Evolutionary conservation across 169 alveolate genomes (phyloP), one percentile per base, ranked within the genome.

Genomic region (Plasmodium fragile): DNA sequence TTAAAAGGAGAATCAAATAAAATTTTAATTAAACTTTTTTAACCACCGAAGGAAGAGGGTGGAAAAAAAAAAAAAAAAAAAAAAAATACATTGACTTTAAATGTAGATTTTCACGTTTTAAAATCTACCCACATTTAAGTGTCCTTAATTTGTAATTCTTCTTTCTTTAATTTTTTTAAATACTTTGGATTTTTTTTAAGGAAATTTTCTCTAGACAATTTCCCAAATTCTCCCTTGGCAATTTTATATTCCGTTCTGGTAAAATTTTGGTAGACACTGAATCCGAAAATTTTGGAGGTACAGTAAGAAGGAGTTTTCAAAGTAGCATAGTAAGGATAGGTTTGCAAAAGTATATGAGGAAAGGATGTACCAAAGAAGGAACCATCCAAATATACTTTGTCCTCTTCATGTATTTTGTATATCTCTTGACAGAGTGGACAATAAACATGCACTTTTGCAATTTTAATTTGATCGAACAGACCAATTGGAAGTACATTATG

Each of bases 341-440:
- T 92, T 92, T 97, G 97, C 81, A 97, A 79, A 65, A 99, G 97
- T 25, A 98, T 93, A 53, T 97, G 99, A 10, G 99, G 99, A 85
- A 98, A 98, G 28, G 99, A 96, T 43, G 98, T 96, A 2, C 99
- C 99, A 92, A 99, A 98, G 92, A 97, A 98, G 34, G 99, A 98
- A 36, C 99, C 99, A 96, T 99, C 99, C 45, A 98, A 95, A 95
- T 98, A 98, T 6, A 98, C 97, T 89, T 96, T 95, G 3, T 93
- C 96, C 92, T 96, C 97, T 3, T 96, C 95, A 79, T 92, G 96
- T 73, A 95, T 77, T 32, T 93, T 94, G 92, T 98, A 98, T 28
- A 97, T 99, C 83, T 98, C 99, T 94, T 98, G 98, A 90, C 99
- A 99, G 52, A 98, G 92, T 4, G 99, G 99, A 55, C 99, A 99